Base-by-base conservation (phyloP, 225 moss, liverwort and hornwort species). In the Climacium dendroides region DNA sequence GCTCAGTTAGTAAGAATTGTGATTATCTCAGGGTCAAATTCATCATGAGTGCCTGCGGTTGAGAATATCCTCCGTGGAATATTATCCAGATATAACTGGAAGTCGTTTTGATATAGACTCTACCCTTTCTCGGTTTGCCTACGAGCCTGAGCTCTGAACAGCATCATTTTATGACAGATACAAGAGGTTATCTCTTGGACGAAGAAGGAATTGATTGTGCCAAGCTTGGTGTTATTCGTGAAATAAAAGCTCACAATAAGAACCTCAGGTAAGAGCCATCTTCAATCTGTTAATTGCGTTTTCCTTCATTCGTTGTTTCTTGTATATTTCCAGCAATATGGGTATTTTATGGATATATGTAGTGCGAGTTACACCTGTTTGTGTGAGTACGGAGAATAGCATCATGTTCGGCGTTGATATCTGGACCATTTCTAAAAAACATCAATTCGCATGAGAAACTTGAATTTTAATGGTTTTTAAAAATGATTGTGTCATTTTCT, bases 131-230 rank as follows among this genome's bases (percentile, higher is more conserved):
- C 66, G 37, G 74, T 88, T 89, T 75, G 53, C 52, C 23, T 72
- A 39, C 35, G 71, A 83, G 79, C 39, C 62, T 41, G 35, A 85
- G 37, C 54, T 87, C 47, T 67, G 79, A 81, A 45, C 29, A 88
- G 83, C 71, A 76, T 77, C 35, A 39, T 65, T 81, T 83, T 37
- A 59, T 89, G 80, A 72, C 94, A 98, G 98, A 98, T 90, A 95
- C 98, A 85, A 95, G 96, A 88, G 98, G 98, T 70, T 98, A 96
- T 87, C 95, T 98, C 41, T 90, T 98, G 89, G 98, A 98, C 76
- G 97, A 98, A 87, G 98, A 97, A 85, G 98, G 98, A 82, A 91
- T 98, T 78, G 98, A 97, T 89, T 93, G 92, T 91, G 93, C 91
- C 43, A 98, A 97, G 91, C 97, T 98, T 90, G 93, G 92, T 73